phyloP scores from a whole-genome alignment of 2,329 filamentous ascomycete genomes.

The Epicoccum nigrum region DNA sequence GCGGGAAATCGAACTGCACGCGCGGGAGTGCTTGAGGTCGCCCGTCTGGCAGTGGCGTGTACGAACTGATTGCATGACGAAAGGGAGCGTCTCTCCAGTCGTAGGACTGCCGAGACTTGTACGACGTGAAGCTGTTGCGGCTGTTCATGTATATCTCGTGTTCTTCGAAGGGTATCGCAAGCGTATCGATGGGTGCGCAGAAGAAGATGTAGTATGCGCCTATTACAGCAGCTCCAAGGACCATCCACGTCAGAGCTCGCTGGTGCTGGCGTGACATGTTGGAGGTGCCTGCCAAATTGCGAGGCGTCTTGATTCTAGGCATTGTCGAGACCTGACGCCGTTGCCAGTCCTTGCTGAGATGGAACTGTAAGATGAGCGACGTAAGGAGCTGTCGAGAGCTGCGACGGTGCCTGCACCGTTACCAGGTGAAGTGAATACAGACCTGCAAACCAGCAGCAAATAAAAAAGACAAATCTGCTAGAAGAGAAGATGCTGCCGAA shows the following conservation, averaged over 20 bases:
- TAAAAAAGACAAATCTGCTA: slow-evolving; percentile 1
- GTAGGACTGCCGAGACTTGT: slow-evolving; percentile 35
- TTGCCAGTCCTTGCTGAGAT: no score
- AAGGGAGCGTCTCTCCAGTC: slow-evolving; percentile 53
- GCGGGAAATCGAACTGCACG: slow-evolving; percentile 50
- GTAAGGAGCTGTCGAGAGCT: neutral
- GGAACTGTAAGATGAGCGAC: neutral
- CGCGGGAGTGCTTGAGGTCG: slow-evolving; percentile 46
- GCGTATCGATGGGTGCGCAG: slow-evolving; percentile 34
- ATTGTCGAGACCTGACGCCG: slow-evolving; percentile 33
- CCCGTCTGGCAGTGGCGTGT: slow-evolving; percentile 48
- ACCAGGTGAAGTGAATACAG: neutral
- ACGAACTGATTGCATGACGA: slow-evolving; percentile 44
- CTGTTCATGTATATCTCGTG: slow-evolving; percentile 45
- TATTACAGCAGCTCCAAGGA: slow-evolving; percentile 32
- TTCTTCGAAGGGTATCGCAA: slow-evolving; percentile 36
- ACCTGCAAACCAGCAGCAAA: neutral
- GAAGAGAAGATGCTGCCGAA: slow-evolving; percentile 6
- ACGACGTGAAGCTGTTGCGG: slow-evolving; percentile 18
- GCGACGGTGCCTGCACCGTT: slow-evolving; percentile 12
- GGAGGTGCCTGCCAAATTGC: slow-evolving; percentile 24
- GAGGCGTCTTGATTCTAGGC: slow-evolving; percentile 39
- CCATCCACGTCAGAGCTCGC: slow-evolving; percentile 34
- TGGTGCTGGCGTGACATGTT: slow-evolving; percentile 42
- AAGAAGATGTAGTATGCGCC: slow-evolving; percentile 38